Evolutionary conservation across 2,329 filamentous ascomycete genomes (phyloP), one percentile per base, ranked within the genome.

Genomic region (Trichophyton equinum): DNA sequence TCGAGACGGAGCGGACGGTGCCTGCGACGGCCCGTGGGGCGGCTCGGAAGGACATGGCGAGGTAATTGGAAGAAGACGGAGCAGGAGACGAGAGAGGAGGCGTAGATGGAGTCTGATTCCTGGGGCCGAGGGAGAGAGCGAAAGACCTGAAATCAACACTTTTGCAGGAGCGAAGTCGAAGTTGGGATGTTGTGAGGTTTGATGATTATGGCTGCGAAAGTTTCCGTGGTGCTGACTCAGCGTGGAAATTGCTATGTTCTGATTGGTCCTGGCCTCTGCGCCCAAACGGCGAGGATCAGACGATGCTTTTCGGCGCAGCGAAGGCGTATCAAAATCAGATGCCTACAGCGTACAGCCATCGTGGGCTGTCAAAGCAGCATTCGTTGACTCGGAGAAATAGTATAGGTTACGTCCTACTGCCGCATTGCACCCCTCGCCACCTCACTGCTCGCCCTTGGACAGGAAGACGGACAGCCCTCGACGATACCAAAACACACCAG

Each of bases 31-130:
- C 74, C 69, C 75, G 73, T 70, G 76, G 70, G 66, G 76, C 66
- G 68, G 75, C 73, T 69, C 71, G 75, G 73, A 76, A 70, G 73
- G 75, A 74, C 76, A 78, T 78, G 70, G 70, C 75, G 72, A 47
- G 42, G 30, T 27, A 18, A 47, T 40, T 27, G 57, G 13, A 55
- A 22, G 56, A 27, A n/a, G 15, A 20, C 38, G 46, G 57, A 22
- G 11, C 20, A 65, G 66, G 53, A 65, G 63, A 59, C 64, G 66
- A 63, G 65, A 65, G 68, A 69, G 67, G 63, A 66, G 61, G 64
- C 67, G 66, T 55, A 60, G 66, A 67, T 46, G 46, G 49, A 40
- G 40, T n/a, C 56, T 57, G 55, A 57, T 55, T 55, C 27, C 51
- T 55, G 40, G 8, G 38, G 56, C 56, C 36, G 20, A 36, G 13